These are phyloP conservation scores for Apiospora phragmitis DNA, from an alignment of 2,329 filamentous ascomycete genomes.

Conservation along the genomic window DNA sequence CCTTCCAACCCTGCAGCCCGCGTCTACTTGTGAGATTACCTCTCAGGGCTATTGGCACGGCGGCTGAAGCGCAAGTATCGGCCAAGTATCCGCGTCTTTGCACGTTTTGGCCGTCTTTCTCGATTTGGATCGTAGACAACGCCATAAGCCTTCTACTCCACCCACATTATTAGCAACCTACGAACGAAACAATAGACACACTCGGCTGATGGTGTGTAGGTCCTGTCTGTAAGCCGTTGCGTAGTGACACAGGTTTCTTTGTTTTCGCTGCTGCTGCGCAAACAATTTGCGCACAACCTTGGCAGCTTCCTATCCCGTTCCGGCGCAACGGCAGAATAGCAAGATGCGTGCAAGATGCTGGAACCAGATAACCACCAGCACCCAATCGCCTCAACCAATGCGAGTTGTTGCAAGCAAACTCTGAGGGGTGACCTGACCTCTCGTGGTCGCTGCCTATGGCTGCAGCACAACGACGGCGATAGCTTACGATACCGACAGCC, in stretches of 20 bases:
- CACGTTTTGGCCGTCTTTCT: constrained; percentile 1
- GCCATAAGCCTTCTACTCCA: not conserved
- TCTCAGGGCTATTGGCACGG: not conserved
- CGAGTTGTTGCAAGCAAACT: not conserved
- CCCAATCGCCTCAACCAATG: not conserved
- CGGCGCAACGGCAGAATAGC: constrained; percentile 8
- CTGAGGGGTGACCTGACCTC: not conserved
- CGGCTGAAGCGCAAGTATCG: not conserved
- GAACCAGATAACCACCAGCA: not conserved
- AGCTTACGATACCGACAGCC: not conserved
- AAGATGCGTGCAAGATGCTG: not conserved
- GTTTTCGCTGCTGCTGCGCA: constrained; percentile 11
- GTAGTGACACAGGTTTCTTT: constrained; percentile 9
- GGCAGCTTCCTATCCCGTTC: constrained; percentile 8
- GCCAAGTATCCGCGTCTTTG: not conserved
- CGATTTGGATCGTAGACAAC: not conserved
- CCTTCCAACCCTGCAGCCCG: not conserved
- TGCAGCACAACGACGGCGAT: not conserved
- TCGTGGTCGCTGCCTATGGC: not conserved
- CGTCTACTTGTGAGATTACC: not conserved
- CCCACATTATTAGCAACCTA: not conserved
- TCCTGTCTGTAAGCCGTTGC: not conserved
- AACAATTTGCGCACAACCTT: constrained; percentile 4
- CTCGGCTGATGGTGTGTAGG: not conserved
- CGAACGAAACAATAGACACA: not conserved